Conservation (phyloP, 768 basidiomycete genomes). For the Phanerochaete carnosa region DNA sequence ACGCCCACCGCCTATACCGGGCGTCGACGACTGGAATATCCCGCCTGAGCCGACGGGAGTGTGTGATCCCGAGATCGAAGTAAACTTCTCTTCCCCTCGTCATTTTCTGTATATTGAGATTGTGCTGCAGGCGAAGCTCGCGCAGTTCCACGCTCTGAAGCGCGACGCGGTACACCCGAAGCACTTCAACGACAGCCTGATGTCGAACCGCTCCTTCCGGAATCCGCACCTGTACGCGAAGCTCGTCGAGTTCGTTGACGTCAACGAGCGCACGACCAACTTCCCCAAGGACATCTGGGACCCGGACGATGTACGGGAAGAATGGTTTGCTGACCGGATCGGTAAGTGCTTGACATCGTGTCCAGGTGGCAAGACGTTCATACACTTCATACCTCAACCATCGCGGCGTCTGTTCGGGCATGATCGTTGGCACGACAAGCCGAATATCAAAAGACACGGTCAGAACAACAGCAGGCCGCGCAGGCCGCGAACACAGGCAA, state of each 20-base stretch:
- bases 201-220: conserved; percentile 89
- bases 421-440: conserved; percentile 23
- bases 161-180: conserved; percentile 56
- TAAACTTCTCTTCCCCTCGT: too few species aligned
- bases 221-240: conserved; percentile 97
- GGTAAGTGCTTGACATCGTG: conserved; percentile 45
- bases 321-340: conserved; percentile 77
- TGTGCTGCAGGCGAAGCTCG: conserved; percentile 65
- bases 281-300: conserved; percentile 77
- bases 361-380: not conserved
- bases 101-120: not conserved
- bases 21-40: conserved; percentile 74
- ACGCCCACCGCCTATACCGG: conserved; percentile 61
- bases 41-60: conserved; percentile 51
- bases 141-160: conserved; percentile 75
- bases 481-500: conserved; percentile 33
- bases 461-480: conserved; percentile 37
- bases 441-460: conserved; percentile 37
- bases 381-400: not conserved
- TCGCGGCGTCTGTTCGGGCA: not conserved
- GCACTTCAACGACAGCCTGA: conserved; percentile 95
- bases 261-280: conserved; percentile 84
- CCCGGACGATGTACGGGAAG: conserved; percentile 54
- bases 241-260: conserved; percentile 91
- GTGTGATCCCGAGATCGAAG: conserved; percentile 63